Conservation (phyloP, 2,329 filamentous ascomycete genomes). For the Hawksworthiomyces lignivorus region DNA sequence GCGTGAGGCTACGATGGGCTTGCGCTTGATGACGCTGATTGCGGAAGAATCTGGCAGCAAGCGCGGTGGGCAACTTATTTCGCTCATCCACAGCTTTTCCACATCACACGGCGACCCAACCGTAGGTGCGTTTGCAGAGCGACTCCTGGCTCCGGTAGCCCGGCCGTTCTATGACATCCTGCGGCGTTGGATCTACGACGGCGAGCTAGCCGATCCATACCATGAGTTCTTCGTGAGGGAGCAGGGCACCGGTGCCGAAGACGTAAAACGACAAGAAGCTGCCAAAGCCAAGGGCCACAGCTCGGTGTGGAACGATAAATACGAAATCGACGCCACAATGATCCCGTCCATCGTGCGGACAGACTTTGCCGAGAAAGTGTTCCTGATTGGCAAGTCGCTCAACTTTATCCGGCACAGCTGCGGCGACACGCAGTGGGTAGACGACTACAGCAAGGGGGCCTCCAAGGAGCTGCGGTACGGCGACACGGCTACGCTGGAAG, state of each 20-base stretch:
- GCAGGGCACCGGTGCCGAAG: slow-evolving; percentile 50
- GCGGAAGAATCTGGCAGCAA: slow-evolving; percentile 76
- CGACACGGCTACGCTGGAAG: slow-evolving; percentile 83
- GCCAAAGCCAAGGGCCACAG: slow-evolving; percentile 57
- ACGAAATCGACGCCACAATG: slow-evolving; percentile 76
- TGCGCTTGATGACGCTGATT: slow-evolving; percentile 88
- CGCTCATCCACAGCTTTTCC: slow-evolving; percentile 86
- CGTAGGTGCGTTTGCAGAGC: slow-evolving; percentile 86
- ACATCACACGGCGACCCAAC: slow-evolving; percentile 93
- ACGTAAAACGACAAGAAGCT: slow-evolving; percentile 30
- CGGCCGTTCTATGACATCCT: slow-evolving; percentile 95
- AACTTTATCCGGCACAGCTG: slow-evolving; percentile 98
- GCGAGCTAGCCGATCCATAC: slow-evolving; percentile 93
- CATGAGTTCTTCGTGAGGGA: slow-evolving; percentile 92
- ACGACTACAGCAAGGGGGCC: slow-evolving; percentile 85
- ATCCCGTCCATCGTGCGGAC: slow-evolving; percentile 87
- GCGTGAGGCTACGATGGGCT: slow-evolving; percentile 88
- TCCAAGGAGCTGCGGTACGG: slow-evolving; percentile 90
- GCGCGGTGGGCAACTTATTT: slow-evolving; percentile 86
- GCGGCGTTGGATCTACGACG: slow-evolving; percentile 95
- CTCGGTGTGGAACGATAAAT: slow-evolving; percentile 98
- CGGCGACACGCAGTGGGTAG: slow-evolving; percentile 89
- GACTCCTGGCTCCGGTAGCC: slow-evolving; percentile 78
- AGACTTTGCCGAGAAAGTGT: slow-evolving; percentile 93
- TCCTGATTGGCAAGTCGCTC: slow-evolving; percentile 92